Evolutionary conservation across 2,329 filamentous ascomycete genomes (phyloP).

Genomic region (Sporothrix phasma): DNA sequence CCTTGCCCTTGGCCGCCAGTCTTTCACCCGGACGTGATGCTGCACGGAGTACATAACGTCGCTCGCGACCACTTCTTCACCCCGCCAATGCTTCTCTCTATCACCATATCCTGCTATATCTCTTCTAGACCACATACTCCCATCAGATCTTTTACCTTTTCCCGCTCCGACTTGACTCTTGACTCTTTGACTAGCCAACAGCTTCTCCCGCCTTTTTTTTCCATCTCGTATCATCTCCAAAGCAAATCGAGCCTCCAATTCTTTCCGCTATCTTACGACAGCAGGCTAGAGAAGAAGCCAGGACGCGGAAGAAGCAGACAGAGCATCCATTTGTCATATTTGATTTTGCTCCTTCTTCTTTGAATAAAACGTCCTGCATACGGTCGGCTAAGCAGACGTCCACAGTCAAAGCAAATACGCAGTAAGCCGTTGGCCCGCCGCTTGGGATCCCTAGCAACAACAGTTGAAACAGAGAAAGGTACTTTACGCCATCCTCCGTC

Average conservation of each 20-base stretch:
- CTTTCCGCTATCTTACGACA: not conserved
- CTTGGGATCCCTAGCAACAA: not conserved
- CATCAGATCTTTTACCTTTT: not conserved
- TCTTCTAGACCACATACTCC: not conserved
- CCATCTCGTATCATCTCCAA: not conserved
- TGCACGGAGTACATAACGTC: conserved; percentile 21
- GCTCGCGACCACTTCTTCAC: conserved; percentile 14
- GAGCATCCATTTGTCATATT: too few relatives aligned
- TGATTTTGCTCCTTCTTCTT: not conserved
- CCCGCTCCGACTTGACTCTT: not conserved
- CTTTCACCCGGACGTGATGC: conserved; percentile 8
- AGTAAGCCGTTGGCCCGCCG: conserved; percentile 6
- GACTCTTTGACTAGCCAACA: not conserved
- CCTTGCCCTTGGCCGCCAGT: not conserved
- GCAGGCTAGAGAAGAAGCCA: too few relatives aligned
- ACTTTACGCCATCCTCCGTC: not conserved
- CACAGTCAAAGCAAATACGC: not conserved
- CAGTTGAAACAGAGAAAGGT: conserved; percentile 2
- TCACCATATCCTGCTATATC: not conserved
- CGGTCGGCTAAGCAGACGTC: conserved; percentile 18
- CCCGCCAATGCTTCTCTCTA: conserved; percentile 9
- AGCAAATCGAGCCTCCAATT: too few relatives aligned
- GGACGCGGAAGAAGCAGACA: too few relatives aligned
- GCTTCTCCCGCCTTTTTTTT: too few relatives aligned
- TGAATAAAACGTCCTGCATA: conserved; percentile 18